phyloP scores from a whole-genome alignment of 768 basidiomycete species.

The Calocybe indica region DNA sequence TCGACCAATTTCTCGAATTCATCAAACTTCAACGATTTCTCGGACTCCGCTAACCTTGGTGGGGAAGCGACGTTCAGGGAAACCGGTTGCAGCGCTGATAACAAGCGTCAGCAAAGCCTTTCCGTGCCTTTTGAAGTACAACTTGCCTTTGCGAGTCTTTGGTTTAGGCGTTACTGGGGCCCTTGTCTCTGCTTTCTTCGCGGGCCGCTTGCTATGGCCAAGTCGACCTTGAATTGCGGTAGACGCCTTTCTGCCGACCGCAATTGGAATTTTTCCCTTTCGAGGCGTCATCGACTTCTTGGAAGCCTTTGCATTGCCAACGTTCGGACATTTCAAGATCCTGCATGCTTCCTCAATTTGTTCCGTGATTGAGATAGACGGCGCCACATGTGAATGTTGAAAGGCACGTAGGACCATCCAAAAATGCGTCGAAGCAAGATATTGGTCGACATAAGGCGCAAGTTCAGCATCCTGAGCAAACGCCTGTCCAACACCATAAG shows the following conservation, averaged over 20 bases:
- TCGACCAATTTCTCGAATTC: conserved; percentile 36
- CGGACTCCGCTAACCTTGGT: conserved; percentile 16
- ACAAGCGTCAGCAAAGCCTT: conserved; percentile 4
- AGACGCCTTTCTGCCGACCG: background rate
- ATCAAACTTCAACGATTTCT: conserved; percentile 22
- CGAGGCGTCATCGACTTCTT: conserved; percentile 15
- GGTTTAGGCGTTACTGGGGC: conserved; percentile 41
- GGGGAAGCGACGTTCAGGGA: conserved; percentile 22
- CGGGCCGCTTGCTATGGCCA: no score
- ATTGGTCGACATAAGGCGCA: conserved; percentile 33
- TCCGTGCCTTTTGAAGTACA: background rate
- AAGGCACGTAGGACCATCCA: conserved; percentile 73
- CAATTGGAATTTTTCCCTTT: background rate
- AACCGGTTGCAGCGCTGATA: conserved; percentile 21
- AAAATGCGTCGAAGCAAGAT: conserved; percentile 51
- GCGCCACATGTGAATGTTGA: conserved; percentile 31
- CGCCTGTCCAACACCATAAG: conserved; percentile 16
- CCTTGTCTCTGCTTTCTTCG: background rate
- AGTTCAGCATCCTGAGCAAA: conserved; percentile 29
- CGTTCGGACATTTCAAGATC: conserved; percentile 35
- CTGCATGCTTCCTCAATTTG: conserved; percentile 50
- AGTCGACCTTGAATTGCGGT: background rate
- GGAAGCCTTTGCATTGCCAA: conserved; percentile 12
- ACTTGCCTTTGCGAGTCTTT: conserved; percentile 31
- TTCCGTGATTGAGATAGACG: conserved; percentile 34